Evolutionary conservation across 2,329 filamentous ascomycete genomes (phyloP).

Genomic region (Trichoderma breve): DNA sequence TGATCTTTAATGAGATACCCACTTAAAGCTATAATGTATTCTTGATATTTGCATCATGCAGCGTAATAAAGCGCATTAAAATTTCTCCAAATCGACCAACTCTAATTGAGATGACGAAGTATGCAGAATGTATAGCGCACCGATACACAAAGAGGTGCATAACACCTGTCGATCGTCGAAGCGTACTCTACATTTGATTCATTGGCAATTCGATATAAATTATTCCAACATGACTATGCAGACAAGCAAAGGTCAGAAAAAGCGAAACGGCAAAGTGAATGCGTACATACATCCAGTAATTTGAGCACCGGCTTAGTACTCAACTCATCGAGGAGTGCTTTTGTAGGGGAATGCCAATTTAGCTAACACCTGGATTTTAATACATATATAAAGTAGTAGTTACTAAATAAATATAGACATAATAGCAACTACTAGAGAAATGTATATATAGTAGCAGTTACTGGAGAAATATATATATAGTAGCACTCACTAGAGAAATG

Average conservation of each 20-base stretch:
- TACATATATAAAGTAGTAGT: no score
- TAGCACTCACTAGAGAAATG: no score
- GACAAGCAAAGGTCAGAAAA: neutral
- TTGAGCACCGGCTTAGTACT: no score
- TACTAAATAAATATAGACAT: no score
- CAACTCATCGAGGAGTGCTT: no score
- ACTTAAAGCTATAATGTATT: neutral
- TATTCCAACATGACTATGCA: neutral
- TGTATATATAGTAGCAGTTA: no score
- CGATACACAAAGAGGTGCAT: neutral
- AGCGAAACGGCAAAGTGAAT: no score
- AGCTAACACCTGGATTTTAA: no score
- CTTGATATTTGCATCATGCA: neutral
- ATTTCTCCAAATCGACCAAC: neutral
- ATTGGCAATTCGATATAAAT: neutral
- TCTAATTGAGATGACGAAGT: neutral
- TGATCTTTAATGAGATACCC: neutral
- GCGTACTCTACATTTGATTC: neutral
- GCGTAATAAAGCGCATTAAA: neutral
- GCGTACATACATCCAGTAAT: no score
- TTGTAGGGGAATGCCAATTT: no score
- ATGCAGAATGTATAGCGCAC: neutral
- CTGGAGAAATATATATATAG: no score
- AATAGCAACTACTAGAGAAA: no score
- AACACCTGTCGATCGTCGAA: neutral